Conservation (phyloP, 805 yeast species). For the Ogataea naganishii region DNA sequence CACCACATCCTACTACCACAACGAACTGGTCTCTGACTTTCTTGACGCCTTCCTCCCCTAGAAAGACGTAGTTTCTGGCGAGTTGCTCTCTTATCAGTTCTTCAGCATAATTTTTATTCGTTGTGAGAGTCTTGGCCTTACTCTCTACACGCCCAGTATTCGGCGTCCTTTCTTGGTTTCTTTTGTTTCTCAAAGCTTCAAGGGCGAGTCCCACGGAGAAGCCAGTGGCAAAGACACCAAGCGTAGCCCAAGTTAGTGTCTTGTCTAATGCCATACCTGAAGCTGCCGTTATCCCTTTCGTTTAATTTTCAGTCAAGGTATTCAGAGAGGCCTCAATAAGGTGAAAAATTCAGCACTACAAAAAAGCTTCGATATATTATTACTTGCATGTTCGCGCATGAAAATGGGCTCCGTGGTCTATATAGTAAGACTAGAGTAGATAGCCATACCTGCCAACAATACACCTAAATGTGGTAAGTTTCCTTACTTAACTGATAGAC, state of each 20-base stretch:
- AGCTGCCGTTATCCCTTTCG: too few relatives aligned
- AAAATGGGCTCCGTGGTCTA: too few relatives aligned
- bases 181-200: not conserved
- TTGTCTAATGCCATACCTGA: not conserved
- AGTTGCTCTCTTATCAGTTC: constrained; percentile 82
- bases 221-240: not conserved
- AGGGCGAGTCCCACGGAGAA: not conserved
- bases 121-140: not conserved
- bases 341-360: too few relatives aligned
- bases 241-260: constrained; percentile 1
- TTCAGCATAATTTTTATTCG: constrained; percentile 36
- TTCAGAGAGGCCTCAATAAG: too few relatives aligned
- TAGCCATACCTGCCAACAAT: too few relatives aligned
- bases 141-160: not conserved
- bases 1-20: constrained; percentile 90
- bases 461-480: too few relatives aligned
- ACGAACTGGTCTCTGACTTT: constrained; percentile 63
- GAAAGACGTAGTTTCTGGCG: constrained; percentile 87
- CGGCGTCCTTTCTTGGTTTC: not conserved
- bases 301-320: too few relatives aligned
- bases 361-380: too few relatives aligned
- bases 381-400: too few relatives aligned
- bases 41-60: constrained; percentile 77
- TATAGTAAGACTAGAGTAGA: too few relatives aligned
- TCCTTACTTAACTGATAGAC: too few relatives aligned